phyloP scores from a whole-genome alignment of 768 basidiomycete genomes.

The Pseudohyphozyma bogoriensis region DNA sequence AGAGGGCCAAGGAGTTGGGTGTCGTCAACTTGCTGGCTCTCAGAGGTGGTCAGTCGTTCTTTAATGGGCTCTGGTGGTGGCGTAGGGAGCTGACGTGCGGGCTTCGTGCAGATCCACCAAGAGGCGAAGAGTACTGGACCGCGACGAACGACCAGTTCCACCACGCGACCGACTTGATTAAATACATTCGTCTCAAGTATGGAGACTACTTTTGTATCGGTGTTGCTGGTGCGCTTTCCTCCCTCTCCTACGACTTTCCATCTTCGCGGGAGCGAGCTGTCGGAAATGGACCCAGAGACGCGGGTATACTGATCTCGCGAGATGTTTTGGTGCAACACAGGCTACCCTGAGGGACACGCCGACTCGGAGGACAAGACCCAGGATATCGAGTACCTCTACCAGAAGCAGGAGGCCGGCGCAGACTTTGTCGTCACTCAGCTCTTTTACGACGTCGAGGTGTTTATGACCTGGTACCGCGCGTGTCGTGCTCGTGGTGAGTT shows the following conservation, averaged over 20 bases:
- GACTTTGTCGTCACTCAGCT: conserved; percentile 93
- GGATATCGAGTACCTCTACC: conserved; percentile 56
- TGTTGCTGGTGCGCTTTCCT: conserved; percentile 59
- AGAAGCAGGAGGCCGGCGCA: conserved; percentile 87
- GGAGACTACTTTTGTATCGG: conserved; percentile 82
- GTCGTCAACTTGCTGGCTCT: conserved; percentile 85
- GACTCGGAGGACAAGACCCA: conserved; percentile 50
- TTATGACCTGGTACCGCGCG: conserved; percentile 67
- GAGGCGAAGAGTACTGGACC: conserved; percentile 88
- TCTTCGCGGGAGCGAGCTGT: neutral
- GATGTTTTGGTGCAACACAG: conserved; percentile 39
- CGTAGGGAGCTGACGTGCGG: neutral
- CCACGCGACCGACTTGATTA: conserved; percentile 79
- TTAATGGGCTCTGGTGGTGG: neutral
- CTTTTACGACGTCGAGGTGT: conserved; percentile 89
- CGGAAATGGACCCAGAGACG: too few relatives aligned
- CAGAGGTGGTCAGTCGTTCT: conserved; percentile 60
- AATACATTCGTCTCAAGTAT: conserved; percentile 75
- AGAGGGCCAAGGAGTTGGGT: conserved; percentile 68
- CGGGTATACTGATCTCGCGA: neutral
- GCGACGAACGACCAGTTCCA: conserved; percentile 72
- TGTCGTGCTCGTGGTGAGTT: conserved; percentile 57
- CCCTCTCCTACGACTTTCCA: neutral
- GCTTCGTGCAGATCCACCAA: conserved; percentile 79
- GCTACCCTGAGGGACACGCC: conserved; percentile 81